A percentile compares a stretch with the other conserved stretches of the same genome.
Evolutionary conservation across 2,329 filamentous ascomycete genomes (phyloP).

Genomic region (Cordyceps pruinosa): DNA sequence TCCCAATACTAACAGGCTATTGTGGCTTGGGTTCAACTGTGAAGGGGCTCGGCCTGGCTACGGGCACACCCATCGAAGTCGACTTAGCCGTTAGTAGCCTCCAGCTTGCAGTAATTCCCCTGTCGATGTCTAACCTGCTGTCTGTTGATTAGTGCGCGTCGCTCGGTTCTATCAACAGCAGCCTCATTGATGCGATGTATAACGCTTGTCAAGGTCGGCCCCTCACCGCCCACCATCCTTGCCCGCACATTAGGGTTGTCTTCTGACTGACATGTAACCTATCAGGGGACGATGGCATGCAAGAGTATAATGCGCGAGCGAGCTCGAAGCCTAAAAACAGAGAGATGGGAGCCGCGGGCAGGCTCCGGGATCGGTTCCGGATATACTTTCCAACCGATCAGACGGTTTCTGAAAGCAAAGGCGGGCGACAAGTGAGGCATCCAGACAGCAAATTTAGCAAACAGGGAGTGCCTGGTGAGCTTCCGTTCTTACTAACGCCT

Average conservation of each 20-base stretch:
- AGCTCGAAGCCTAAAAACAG: constrained; percentile 22
- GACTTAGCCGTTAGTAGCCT: constrained; percentile 59
- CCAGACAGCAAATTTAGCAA: constrained; percentile 10
- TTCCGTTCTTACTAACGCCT: constrained; percentile 28
- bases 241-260: constrained; percentile 1
- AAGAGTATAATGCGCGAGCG: constrained; percentile 36
- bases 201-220: constrained; percentile 46
- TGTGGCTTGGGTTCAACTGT: constrained; percentile 66
- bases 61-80: constrained; percentile 50
- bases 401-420: constrained; percentile 60
- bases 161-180: constrained; percentile 65
- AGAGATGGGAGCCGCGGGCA: constrained; percentile 18
- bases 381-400: constrained; percentile 74
- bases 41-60: constrained; percentile 52
- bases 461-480: not conserved
- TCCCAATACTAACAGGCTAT: constrained; percentile 49
- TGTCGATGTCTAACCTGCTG: not conserved
- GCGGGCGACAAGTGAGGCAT: constrained; percentile 49
- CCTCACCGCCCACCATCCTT: constrained; percentile 11
- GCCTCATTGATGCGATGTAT: constrained; percentile 55
- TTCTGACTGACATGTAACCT: not conserved
- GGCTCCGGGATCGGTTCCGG: constrained; percentile 47
- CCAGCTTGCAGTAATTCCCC: not conserved
- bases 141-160: constrained; percentile 61
- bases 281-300: constrained; percentile 33